phyloP scores from a whole-genome alignment of 768 basidiomycete species.

The Paxillus ammoniavirescens region DNA sequence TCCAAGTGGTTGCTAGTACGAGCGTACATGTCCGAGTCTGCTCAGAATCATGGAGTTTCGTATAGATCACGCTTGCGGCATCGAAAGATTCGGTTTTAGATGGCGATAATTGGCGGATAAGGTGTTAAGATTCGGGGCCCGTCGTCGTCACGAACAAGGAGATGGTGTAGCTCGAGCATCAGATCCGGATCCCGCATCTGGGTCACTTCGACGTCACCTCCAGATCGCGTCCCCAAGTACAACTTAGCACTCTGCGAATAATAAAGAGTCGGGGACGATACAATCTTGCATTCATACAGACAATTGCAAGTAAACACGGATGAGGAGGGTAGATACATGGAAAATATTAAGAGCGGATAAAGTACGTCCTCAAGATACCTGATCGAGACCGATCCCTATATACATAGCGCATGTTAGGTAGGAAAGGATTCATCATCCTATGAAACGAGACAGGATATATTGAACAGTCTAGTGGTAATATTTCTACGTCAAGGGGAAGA shows the following conservation, averaged over 20 bases:
- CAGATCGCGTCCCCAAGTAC: neutral
- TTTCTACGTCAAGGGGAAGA: conserved; percentile 18
- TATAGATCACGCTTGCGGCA: neutral
- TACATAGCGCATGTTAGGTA: conserved; percentile 29
- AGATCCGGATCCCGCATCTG: conserved; percentile 1
- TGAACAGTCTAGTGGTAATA: conserved; percentile 17
- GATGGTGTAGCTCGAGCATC: neutral
- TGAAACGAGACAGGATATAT: conserved; percentile 11
- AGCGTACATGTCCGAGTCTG: conserved; percentile 11
- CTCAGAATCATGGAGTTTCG: conserved; percentile 6
- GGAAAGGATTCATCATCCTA: neutral
- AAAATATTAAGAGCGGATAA: conserved; percentile 32
- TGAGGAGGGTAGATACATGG: conserved; percentile 24
- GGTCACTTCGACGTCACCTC: neutral
- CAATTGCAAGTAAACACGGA: neutral
- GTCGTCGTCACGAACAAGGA: no score
- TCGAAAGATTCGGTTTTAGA: neutral
- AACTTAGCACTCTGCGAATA: neutral
- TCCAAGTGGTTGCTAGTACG: conserved; percentile 14
- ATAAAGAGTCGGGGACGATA: conserved; percentile 3
- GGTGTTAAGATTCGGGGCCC: neutral
- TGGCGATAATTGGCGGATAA: neutral
- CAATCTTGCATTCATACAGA: conserved; percentile 22
- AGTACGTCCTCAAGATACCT: conserved; percentile 36
- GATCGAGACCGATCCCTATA: conserved; percentile 22